These are phyloP conservation scores for Colletotrichum trifolii DNA, from an alignment of 2,329 filamentous ascomycete genomes.

Conservation along the genomic window DNA sequence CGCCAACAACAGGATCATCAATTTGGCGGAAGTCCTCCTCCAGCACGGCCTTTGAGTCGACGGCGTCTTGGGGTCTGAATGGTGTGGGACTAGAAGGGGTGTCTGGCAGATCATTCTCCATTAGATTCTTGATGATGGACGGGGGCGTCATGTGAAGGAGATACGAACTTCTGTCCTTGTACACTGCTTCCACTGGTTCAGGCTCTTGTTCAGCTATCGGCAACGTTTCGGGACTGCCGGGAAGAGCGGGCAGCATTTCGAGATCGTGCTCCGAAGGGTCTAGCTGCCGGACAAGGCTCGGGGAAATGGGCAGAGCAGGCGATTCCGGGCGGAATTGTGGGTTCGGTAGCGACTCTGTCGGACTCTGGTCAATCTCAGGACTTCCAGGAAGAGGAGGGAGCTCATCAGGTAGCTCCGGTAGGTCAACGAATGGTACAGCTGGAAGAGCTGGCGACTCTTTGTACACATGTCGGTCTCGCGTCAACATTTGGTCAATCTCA, in stretches of 20 bases:
- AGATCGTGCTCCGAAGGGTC: conserved; percentile 6
- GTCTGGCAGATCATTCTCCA: conserved; percentile 38
- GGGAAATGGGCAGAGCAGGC: conserved; percentile 1
- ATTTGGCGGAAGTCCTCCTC: conserved; percentile 41
- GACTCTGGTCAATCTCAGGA: not conserved
- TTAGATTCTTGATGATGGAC: conserved; percentile 44
- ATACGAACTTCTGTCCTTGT: conserved; percentile 56
- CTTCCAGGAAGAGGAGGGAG: conserved; percentile 24
- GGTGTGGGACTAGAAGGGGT: conserved; percentile 42
- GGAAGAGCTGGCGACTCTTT: conserved; percentile 20
- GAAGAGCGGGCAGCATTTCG: conserved; percentile 34
- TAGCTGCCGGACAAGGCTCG: not conserved
- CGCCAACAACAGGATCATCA: conserved; percentile 3
- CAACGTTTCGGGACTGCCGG: conserved; percentile 28
- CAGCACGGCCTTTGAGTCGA: conserved; percentile 38
- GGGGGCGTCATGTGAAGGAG: conserved; percentile 53
- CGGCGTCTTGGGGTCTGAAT: conserved; percentile 37
- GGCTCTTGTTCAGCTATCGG: conserved; percentile 46
- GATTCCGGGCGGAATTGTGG: not conserved
- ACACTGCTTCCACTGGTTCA: conserved; percentile 52
- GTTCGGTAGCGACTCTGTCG: not conserved
- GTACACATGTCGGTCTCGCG: not conserved
- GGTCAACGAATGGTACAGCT: not conserved
- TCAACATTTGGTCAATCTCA: not conserved
- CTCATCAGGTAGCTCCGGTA: conserved; percentile 1